These are phyloP conservation scores for Solanum arcanum DNA, from an alignment of 257 asterid species.

Conservation along the genomic window DNA sequence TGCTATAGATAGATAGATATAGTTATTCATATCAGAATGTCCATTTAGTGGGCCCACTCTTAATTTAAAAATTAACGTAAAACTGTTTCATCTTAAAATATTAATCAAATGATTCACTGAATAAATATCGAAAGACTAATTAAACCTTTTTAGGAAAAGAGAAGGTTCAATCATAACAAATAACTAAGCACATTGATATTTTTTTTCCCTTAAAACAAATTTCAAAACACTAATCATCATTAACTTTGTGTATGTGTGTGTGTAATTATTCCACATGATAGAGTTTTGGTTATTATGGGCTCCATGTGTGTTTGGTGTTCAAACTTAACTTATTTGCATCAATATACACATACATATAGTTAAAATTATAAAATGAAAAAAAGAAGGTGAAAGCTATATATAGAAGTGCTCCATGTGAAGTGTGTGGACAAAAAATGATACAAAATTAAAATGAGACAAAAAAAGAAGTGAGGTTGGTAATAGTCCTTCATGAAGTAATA, in stretches of 20 bases:
- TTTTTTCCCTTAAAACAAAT: background rate
- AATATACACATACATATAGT: background rate
- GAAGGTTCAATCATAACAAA: background rate
- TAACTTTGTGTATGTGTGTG: background rate
- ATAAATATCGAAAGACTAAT: too few species aligned
- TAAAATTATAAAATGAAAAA: background rate
- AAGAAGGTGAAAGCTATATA: background rate
- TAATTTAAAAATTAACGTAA: background rate
- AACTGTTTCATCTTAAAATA: too few species aligned
- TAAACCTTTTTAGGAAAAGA: too few species aligned
- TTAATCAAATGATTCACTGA: background rate
- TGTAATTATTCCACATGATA: constrained; percentile 12
- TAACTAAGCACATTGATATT: background rate
- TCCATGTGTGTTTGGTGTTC: background rate
- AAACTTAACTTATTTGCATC: background rate
- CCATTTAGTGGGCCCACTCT: constrained; percentile 8
- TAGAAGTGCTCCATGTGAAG: background rate
- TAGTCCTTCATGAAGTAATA: background rate
- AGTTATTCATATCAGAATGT: background rate
- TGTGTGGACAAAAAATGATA: background rate
- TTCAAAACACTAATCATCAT: background rate
- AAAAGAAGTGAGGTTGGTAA: background rate
- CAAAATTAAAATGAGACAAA: background rate
- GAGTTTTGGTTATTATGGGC: background rate
- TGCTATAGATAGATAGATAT: constrained; percentile 1